Conservation (phyloP, 2,329 filamentous ascomycete genomes). For the Fusarium drepaniforme region DNA sequence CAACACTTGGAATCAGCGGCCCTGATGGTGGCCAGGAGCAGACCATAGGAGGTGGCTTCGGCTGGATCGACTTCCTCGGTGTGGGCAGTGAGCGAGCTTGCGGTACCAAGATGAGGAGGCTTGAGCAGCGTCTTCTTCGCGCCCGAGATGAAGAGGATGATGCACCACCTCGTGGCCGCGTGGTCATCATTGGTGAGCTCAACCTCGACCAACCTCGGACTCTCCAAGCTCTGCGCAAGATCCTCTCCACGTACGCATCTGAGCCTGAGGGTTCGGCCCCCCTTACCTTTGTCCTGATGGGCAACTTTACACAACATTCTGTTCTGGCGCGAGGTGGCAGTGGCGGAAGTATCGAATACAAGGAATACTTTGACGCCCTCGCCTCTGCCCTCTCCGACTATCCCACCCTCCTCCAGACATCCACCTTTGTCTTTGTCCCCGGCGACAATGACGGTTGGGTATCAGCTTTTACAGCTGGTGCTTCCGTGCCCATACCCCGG, state of each 20-base stretch:
- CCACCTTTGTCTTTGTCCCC: slow-evolving; percentile 92
- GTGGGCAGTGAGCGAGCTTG: slow-evolving; percentile 89
- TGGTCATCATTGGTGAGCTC: slow-evolving; percentile 87
- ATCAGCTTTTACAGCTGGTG: slow-evolving; percentile 84
- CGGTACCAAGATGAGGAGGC: slow-evolving; percentile 83
- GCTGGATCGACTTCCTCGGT: slow-evolving; percentile 97
- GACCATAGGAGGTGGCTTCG: slow-evolving; percentile 84
- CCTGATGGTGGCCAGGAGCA: slow-evolving; percentile 69
- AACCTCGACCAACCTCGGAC: slow-evolving; percentile 88
- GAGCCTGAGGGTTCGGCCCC: slow-evolving; percentile 75
- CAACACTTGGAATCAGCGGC: slow-evolving; percentile 79
- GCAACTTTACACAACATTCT: slow-evolving; percentile 81
- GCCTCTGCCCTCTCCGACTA: slow-evolving; percentile 88
- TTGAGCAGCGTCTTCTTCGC: slow-evolving; percentile 78
- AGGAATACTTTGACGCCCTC: slow-evolving; percentile 93
- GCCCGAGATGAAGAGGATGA: slow-evolving; percentile 50
- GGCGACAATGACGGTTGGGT: slow-evolving; percentile 99
- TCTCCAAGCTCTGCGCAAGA: slow-evolving; percentile 82
- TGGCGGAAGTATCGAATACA: slow-evolving; percentile 92
- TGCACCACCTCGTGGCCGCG: slow-evolving; percentile 58
- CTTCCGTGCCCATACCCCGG: slow-evolving; percentile 76
- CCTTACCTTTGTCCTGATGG: slow-evolving; percentile 84
- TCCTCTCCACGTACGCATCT: slow-evolving; percentile 80
- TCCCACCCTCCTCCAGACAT: slow-evolving; percentile 79
- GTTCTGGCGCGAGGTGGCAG: slow-evolving; percentile 77